phyloP scores from a whole-genome alignment of 2,329 filamentous ascomycete genomes.

The Capronia americana region DNA sequence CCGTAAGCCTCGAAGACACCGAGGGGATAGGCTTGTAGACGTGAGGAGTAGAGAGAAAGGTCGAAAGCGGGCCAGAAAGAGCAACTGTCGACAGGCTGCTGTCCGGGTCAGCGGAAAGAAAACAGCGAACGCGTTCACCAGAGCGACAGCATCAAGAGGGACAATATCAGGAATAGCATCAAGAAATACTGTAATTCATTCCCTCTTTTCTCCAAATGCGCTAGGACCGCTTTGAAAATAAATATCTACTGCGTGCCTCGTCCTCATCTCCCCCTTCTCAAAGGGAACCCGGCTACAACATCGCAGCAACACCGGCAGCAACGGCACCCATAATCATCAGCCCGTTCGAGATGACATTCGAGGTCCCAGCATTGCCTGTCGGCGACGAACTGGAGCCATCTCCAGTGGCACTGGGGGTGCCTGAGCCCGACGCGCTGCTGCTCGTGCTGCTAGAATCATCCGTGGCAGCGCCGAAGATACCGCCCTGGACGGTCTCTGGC shows the following conservation, averaged over 20 bases:
- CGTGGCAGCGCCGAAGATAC: constrained; percentile 31
- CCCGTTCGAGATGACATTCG: constrained; percentile 23
- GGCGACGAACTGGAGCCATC: constrained; percentile 16
- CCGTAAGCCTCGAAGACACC: neutral
- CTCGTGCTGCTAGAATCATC: constrained; percentile 3
- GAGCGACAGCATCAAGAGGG: neutral
- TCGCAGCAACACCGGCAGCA: constrained; percentile 30
- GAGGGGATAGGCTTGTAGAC: too few relatives aligned
- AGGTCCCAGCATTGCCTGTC: constrained; percentile 23
- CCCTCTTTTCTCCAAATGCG: neutral
- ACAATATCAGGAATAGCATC: neutral
- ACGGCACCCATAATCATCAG: constrained; percentile 30
- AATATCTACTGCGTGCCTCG: constrained; percentile 6
- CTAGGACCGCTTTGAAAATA: neutral
- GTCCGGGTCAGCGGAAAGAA: neutral
- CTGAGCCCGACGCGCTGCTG: constrained; percentile 15
- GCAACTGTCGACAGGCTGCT: neutral
- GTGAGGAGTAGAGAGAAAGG: neutral
- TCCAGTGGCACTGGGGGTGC: constrained; percentile 11
- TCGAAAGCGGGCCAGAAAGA: neutral
- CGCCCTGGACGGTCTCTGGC: constrained; percentile 30
- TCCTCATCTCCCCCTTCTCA: neutral
- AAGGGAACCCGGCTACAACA: constrained; percentile 16
- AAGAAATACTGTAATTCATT: neutral
- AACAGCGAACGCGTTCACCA: neutral